Base-by-base conservation (phyloP, 495 filamentous ascomycete species). In the Apodospora peruviana region DNA sequence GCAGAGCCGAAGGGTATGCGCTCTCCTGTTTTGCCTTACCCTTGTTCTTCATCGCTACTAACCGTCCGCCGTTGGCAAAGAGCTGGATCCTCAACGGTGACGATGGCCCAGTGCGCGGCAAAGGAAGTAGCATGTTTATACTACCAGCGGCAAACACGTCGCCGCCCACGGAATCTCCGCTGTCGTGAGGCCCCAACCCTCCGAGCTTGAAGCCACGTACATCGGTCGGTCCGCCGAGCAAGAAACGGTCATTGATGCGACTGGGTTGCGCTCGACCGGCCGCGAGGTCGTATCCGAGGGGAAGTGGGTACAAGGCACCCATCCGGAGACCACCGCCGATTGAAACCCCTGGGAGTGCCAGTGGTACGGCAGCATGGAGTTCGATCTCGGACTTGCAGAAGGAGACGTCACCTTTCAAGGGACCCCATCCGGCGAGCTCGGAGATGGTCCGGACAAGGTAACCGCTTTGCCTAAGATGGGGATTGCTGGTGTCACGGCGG, bases 171-270 rank as follows among this genome's bases (percentile, higher is more conserved):
- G 90, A 80, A 67, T 97, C 93, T 11, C 63, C 51, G 2, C 88
- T 86, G 59, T 97, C 93, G 52, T 81, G 86, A 4, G 91, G 89
- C 11, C 93, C 93, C 12, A 97, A 74, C 3, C 94, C 94, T 18
- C 80, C 84, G 32, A 95, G 77, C 23, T 87, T 85, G 77, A 97
- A 98, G 4, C 91, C 93, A 43, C 93, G 86, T 23, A 98, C 88
- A 61, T 95, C 90, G 18, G 90, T 95, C 0, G 93, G 91, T 0
- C 94, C 93, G 39, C 93, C 93, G 34, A 98, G 88, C 43, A 85
- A 80, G 74, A 98, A 97, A 24, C 93, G 90, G 66, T 98, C 93
- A 66, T 91, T 96, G 54, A 96, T 77, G 21, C 88, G 80, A 43
- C 88, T 91, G 2, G 85, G 80, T 25, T 74, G 24, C 65, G 81